These are phyloP conservation scores for Claviceps cyperi DNA, from an alignment of 2,329 filamentous ascomycete genomes.

Conservation along the genomic window DNA sequence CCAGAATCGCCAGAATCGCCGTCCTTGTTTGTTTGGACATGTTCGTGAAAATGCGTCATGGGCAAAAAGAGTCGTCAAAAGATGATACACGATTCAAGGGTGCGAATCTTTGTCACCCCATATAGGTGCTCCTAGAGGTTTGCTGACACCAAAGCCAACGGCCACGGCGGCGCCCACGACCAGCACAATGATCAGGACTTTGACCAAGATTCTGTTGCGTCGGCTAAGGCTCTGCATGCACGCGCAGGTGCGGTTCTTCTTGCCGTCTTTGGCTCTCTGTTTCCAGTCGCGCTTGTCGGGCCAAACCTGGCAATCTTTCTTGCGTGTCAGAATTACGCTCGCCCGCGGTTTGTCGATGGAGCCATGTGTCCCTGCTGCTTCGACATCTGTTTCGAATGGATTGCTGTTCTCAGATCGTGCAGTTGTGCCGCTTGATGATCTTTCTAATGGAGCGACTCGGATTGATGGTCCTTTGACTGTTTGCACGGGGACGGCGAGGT, in stretches of 20 bases:
- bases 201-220: slow-evolving; percentile 38
- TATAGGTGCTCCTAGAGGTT: slow-evolving; percentile 42
- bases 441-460: slow-evolving; percentile 5
- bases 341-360: slow-evolving; percentile 20
- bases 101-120: slow-evolving; percentile 26
- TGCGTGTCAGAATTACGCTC: slow-evolving; percentile 16
- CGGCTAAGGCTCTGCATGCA: slow-evolving; percentile 38
- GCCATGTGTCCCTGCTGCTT: slow-evolving; percentile 32
- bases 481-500: slow-evolving; percentile 16
- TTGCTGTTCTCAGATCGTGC: slow-evolving; percentile 29
- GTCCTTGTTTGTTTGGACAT: slow-evolving; percentile 1
- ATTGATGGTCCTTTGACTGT: slow-evolving; percentile 1
- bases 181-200: slow-evolving; percentile 37
- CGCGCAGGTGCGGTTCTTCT: slow-evolving; percentile 36
- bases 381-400: slow-evolving; percentile 44
- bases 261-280: slow-evolving; percentile 41
- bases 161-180: slow-evolving; percentile 39
- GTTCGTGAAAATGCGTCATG: slow-evolving; percentile 9
- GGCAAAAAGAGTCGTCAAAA: background rate
- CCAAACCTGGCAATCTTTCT: slow-evolving; percentile 42
- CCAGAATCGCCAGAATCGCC: background rate
- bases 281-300: slow-evolving; percentile 46
- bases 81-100: background rate
- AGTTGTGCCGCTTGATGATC: slow-evolving; percentile 24
- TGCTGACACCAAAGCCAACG: slow-evolving; percentile 47